These are phyloP conservation scores for Stachybotrys chlorohalonatus DNA, from an alignment of 2,329 filamentous ascomycete genomes.

Conservation along the genomic window DNA sequence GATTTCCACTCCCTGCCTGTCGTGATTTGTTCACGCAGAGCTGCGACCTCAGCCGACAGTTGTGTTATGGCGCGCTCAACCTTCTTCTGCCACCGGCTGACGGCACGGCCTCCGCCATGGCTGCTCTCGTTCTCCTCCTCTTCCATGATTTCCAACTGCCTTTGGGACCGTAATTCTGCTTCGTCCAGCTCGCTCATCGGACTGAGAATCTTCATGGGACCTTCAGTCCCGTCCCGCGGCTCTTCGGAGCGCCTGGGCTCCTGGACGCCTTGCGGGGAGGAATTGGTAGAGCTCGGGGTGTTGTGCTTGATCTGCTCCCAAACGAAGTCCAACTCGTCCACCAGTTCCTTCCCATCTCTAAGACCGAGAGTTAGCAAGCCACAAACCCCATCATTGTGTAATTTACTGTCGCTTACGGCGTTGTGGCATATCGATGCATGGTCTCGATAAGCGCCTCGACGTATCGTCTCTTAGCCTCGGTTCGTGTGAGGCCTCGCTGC, in stretches of 20 bases:
- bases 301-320: slow-evolving; percentile 98
- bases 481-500: slow-evolving; percentile 73
- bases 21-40: slow-evolving; percentile 83
- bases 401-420: slow-evolving; percentile 45
- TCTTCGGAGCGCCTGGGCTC: slow-evolving; percentile 34
- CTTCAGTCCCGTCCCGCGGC: slow-evolving; percentile 38
- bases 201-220: slow-evolving; percentile 62
- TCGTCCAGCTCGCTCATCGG: slow-evolving; percentile 82
- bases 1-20: slow-evolving; percentile 63
- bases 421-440: slow-evolving; percentile 93
- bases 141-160: slow-evolving; percentile 35
- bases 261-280: slow-evolving; percentile 40
- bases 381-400: not conserved
- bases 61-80: slow-evolving; percentile 82
- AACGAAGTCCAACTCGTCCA: slow-evolving; percentile 94
- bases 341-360: slow-evolving; percentile 76
- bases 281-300: slow-evolving; percentile 53
- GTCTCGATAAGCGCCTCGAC: slow-evolving; percentile 91
- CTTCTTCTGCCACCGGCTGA: slow-evolving; percentile 63
- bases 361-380: not conserved
- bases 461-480: slow-evolving; percentile 89
- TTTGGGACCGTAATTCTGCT: slow-evolving; percentile 45
- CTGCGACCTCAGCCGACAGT: slow-evolving; percentile 86
- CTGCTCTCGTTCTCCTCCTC: slow-evolving; percentile 28
- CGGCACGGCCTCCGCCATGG: slow-evolving; percentile 10